Evolutionary conservation across 164 flowering plant genomes (phyloP).

Genomic region (Nelumbo lutea): DNA sequence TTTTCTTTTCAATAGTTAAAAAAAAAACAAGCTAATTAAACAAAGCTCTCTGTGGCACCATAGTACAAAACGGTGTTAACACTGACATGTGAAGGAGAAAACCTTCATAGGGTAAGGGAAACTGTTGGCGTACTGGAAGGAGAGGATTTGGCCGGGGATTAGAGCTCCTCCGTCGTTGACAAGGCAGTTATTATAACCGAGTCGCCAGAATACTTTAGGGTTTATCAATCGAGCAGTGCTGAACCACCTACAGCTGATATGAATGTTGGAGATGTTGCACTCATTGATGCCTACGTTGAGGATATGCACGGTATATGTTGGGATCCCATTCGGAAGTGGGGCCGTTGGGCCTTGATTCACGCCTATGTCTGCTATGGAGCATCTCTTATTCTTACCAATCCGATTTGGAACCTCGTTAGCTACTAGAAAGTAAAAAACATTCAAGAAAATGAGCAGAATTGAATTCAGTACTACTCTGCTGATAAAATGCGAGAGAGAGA

Average conservation of each 20-base stretch:
- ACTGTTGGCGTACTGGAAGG: conserved; percentile 53
- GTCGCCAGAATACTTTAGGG: conserved; percentile 41
- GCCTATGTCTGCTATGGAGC: too few relatives aligned
- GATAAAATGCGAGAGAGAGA: too few relatives aligned
- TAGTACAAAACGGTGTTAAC: neutral
- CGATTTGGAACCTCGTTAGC: too few relatives aligned
- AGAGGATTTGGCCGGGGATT: conserved; percentile 31
- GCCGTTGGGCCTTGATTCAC: too few relatives aligned
- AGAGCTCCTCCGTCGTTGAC: conserved; percentile 49
- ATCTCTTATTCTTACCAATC: too few relatives aligned
- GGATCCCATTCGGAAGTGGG: too few relatives aligned
- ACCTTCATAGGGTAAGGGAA: conserved; percentile 43
- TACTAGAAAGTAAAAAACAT: too few relatives aligned
- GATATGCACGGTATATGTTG: conserved; percentile 56
- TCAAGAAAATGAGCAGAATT: too few relatives aligned
- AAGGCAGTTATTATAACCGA: conserved; percentile 42
- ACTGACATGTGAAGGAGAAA: conserved; percentile 21
- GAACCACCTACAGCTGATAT: conserved; percentile 59
- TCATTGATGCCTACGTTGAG: conserved; percentile 35
- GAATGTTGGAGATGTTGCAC: conserved; percentile 44
- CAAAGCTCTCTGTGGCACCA: too few relatives aligned
- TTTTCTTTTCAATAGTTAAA: too few relatives aligned
- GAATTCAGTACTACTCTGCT: too few relatives aligned
- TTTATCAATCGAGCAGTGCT: conserved; percentile 48
- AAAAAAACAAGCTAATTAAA: too few relatives aligned